These are phyloP conservation scores for Neoboletus subvelutipes DNA, from an alignment of 768 basidiomycete species.

Conservation along the genomic window DNA sequence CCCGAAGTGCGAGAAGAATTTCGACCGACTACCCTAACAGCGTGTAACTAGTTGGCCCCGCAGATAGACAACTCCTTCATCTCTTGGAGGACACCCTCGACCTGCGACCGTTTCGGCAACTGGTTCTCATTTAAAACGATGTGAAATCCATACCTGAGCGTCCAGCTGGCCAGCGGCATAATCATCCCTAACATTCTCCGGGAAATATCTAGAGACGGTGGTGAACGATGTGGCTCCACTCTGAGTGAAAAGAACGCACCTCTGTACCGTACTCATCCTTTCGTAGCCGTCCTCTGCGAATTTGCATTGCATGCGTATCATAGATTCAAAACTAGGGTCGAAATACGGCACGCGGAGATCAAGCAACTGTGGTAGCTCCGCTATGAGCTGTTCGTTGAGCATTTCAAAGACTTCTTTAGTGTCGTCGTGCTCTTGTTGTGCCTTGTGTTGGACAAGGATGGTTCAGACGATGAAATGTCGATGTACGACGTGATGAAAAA, in stretches of 20 bases:
- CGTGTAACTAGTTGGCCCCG: conserved; percentile 48
- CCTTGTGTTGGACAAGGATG: conserved; percentile 35
- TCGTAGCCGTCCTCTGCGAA: conserved; percentile 99
- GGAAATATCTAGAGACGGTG: conserved; percentile 65
- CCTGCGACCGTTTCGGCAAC: conserved; percentile 41
- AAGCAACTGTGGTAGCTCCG: conserved; percentile 87
- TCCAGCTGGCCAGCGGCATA: conserved; percentile 97
- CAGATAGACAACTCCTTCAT: conserved; percentile 97
- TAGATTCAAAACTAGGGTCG: conserved; percentile 97
- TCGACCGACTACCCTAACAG: background rate
- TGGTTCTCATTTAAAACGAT: background rate
- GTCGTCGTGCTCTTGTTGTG: conserved; percentile 95
- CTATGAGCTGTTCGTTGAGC: conserved; percentile 89
- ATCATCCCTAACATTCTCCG: conserved; percentile 88
- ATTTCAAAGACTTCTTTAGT: conserved; percentile 91
- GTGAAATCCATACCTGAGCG: conserved; percentile 61
- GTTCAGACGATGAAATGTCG: background rate
- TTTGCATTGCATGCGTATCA: conserved; percentile 97
- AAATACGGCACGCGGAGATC: conserved; percentile 97
- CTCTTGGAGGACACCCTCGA: conserved; percentile 95
- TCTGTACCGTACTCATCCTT: conserved; percentile 91
- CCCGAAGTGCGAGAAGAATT: background rate
- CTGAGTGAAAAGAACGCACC: conserved; percentile 40
- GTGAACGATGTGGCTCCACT: background rate
- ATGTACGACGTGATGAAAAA: background rate